Conservation (phyloP, 768 basidiomycete species). For the Cystoderma amianthinum region DNA sequence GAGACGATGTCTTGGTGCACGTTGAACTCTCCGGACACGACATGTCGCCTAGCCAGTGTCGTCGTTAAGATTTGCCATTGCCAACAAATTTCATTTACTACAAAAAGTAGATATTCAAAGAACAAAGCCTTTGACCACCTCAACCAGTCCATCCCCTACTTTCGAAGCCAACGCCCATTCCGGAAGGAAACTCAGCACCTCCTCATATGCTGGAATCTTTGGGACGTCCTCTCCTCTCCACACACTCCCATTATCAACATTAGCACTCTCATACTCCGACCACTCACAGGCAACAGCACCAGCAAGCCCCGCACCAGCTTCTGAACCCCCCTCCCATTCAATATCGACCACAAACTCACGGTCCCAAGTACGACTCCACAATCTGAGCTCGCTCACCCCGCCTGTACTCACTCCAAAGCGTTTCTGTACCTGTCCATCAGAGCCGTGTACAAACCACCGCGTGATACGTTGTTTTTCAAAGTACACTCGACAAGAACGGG, state of each 20-base stretch:
- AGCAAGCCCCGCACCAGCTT: constrained; percentile 6
- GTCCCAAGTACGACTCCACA: constrained; percentile 61
- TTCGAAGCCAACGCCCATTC: constrained; percentile 63
- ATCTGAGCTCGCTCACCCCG: constrained; percentile 28
- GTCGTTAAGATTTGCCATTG: too few species aligned
- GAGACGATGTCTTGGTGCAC: too few species aligned
- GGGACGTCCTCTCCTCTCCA: constrained; percentile 13
- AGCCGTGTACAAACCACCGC: constrained; percentile 30
- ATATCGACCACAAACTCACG: constrained; percentile 46
- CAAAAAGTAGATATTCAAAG: too few species aligned
- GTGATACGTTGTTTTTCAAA: constrained; percentile 38
- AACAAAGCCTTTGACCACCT: constrained; percentile 34
- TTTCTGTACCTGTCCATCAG: constrained; percentile 26
- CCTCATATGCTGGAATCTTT: constrained; percentile 66
- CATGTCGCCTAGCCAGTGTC: too few species aligned
- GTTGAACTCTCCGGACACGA: too few species aligned
- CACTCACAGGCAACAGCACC: constrained; percentile 59
- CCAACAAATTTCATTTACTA: too few species aligned
- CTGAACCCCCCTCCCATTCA: constrained; percentile 29
- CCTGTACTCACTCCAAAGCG: constrained; percentile 28
- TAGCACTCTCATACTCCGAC: constrained; percentile 60
- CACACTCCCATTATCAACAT: constrained; percentile 33
- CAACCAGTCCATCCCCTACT: constrained; percentile 48
- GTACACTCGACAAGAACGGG: constrained; percentile 49
- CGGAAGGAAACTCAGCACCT: constrained; percentile 57